phyloP scores from a whole-genome alignment of 2,329 filamentous ascomycete genomes.

The Coleophoma crateriformis region DNA sequence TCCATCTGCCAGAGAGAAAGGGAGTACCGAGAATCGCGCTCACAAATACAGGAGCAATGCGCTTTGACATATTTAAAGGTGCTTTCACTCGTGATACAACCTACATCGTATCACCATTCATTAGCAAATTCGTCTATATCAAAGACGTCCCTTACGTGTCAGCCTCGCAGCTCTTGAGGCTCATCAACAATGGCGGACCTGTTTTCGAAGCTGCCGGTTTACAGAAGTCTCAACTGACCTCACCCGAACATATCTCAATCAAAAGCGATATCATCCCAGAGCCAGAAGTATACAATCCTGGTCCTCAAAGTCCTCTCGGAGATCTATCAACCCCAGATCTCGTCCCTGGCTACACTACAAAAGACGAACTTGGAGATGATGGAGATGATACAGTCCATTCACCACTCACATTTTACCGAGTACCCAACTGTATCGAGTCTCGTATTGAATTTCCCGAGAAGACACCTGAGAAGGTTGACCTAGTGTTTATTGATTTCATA shows the following conservation, averaged over 20 bases:
- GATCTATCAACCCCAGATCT: conserved; percentile 32
- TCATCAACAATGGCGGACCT: conserved; percentile 50
- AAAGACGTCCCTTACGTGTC: conserved; percentile 74
- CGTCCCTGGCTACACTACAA: conserved; percentile 78
- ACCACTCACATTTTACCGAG: conserved; percentile 65
- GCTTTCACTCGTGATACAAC: conserved; percentile 83
- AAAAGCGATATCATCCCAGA: conserved; percentile 6
- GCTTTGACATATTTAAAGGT: conserved; percentile 94
- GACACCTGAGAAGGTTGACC: conserved; percentile 69
- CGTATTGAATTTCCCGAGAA: conserved; percentile 53
- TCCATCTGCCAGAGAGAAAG: conserved; percentile 51
- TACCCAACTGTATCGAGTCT: conserved; percentile 81
- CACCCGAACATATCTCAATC: conserved; percentile 24
- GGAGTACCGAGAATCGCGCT: conserved; percentile 66
- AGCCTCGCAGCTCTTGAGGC: conserved; percentile 61
- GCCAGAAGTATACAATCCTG: conserved; percentile 3
- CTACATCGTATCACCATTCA: conserved; percentile 84
- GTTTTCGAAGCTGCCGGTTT: conserved; percentile 30
- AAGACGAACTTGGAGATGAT: conserved; percentile 74
- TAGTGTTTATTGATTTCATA: conserved; percentile 91
- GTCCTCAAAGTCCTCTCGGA: conserved; percentile 26
- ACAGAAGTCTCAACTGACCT: conserved; percentile 24
- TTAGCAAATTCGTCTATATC: conserved; percentile 70
- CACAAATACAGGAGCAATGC: conserved; percentile 83
- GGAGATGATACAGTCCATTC: conserved; percentile 88